Evolutionary conservation across 2,329 filamentous ascomycete genomes (phyloP), one percentile per base, ranked within the genome.

Genomic region (Fusarium verticillioides): DNA sequence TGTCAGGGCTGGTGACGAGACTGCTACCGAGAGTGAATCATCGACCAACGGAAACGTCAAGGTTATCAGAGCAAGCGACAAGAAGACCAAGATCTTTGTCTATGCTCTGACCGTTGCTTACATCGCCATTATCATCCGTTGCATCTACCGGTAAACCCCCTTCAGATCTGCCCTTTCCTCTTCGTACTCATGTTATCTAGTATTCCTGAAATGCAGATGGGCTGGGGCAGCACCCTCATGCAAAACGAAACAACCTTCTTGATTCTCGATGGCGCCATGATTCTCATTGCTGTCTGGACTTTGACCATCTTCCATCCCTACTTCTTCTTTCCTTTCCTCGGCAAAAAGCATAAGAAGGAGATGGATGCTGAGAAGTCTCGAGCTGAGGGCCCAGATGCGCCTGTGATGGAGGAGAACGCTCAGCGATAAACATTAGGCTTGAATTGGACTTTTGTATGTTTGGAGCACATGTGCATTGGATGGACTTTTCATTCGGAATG

Each of bases 191-290:
- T 18, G 2, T 1, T 8, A 0, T 4, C 1, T 11, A 75, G 72
- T 61, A 70, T 75, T 4, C 73, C 73, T 0, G 73, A 75, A 12
- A 75, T 75, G 72, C 66, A 73, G 6, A 75, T 75, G 73, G 73
- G 73, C 3, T 75, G 73, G 73, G 73, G 73, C 1, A 75, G 72
- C 16, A 34, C 23, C 5, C 73, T 75, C 5, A 75, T 75, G 73
- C 72, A 75, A 13, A 75, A 75, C 28, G 73, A 75, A 15, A 75
- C 73, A 4, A 69, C 69, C 1, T 75, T 75, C 37, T 16, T 75
- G 5, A 75, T 72, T 13, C 69, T 75, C 2, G 73, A 75, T 5
- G 73, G 73, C 9, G 63, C 61, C 4, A 75, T 75, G 73, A 73
- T 75, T 4, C 72, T 75, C 4, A 52, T 65, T 5, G 56, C 72